Evolutionary conservation across 345 rosid species (phyloP).

Genomic region (Salix suchowensis): DNA sequence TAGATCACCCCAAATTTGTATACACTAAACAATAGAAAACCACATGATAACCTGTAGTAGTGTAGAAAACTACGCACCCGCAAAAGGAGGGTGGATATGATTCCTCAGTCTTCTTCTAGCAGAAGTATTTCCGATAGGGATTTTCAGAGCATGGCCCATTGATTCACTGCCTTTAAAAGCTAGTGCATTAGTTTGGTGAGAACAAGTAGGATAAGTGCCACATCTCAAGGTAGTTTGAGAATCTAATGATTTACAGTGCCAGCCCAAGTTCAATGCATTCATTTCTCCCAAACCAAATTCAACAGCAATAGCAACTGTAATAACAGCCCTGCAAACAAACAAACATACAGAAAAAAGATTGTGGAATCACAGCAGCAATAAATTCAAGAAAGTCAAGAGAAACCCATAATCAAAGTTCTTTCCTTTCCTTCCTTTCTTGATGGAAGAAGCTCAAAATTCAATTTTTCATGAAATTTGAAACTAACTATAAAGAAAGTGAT

Average conservation of each 20-base stretch:
- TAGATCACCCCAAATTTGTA: background rate
- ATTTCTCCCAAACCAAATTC: constrained; percentile 23
- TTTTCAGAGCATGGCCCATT: constrained; percentile 44
- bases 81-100: constrained; percentile 28
- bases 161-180: constrained; percentile 41
- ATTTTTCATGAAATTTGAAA: background rate
- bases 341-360: background rate
- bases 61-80: constrained; percentile 36
- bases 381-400: background rate
- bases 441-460: background rate
- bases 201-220: background rate
- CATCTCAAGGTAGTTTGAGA: background rate
- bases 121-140: constrained; percentile 22
- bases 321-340: background rate
- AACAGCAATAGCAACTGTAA: background rate
- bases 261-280: constrained; percentile 46
- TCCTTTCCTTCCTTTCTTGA: background rate
- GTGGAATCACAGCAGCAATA: background rate
- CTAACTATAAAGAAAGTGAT: background rate
- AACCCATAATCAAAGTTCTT: background rate
- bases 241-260: constrained; percentile 11
- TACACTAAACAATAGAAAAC: background rate
- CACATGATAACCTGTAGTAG: background rate
- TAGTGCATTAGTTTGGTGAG: constrained; percentile 15
- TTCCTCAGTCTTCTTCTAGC: constrained; percentile 33